These are phyloP conservation scores for Noccaea bulbosa DNA, from an alignment of 345 rosid genomes.

Conservation along the genomic window DNA sequence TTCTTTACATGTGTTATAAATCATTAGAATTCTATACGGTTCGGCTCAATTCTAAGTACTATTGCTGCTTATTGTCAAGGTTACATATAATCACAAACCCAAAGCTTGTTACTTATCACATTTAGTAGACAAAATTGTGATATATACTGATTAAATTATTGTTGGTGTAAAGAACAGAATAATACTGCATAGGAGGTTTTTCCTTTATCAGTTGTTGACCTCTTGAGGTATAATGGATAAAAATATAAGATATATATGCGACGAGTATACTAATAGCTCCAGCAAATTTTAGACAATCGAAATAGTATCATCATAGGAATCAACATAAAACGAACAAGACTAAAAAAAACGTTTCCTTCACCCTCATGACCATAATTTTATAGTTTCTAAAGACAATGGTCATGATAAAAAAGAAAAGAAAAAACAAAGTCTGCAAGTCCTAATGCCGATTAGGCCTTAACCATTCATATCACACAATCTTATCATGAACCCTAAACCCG, in stretches of 20 bases:
- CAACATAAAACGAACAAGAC: constrained; percentile 22
- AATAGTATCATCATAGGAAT: neutral
- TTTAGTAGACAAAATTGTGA: too few relatives aligned
- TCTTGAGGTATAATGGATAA: too few relatives aligned
- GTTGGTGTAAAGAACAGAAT: too few relatives aligned
- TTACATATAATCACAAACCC: neutral
- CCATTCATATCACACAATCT: constrained; percentile 41
- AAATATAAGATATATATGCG: too few relatives aligned
- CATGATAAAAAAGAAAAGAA: constrained; percentile 31
- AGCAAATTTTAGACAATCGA: neutral
- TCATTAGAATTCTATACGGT: too few relatives aligned
- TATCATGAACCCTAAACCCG: constrained; percentile 11
- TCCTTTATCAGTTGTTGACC: too few relatives aligned
- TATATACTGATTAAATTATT: too few relatives aligned
- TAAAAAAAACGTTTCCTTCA: neutral
- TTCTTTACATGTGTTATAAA: too few relatives aligned
- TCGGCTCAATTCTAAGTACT: too few relatives aligned
- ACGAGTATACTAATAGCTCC: too few relatives aligned
- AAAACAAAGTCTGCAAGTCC: constrained; percentile 35
- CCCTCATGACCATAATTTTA: constrained; percentile 20
- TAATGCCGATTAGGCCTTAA: constrained; percentile 24
- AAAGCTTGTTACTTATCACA: neutral
- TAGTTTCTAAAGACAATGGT: constrained; percentile 30
- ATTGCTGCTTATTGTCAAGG: neutral
- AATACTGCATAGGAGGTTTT: too few relatives aligned